Evolutionary conservation across 177 flowering plant species (phyloP), one percentile per base, ranked within the genome.

Genomic region (Vitis hybrid): DNA sequence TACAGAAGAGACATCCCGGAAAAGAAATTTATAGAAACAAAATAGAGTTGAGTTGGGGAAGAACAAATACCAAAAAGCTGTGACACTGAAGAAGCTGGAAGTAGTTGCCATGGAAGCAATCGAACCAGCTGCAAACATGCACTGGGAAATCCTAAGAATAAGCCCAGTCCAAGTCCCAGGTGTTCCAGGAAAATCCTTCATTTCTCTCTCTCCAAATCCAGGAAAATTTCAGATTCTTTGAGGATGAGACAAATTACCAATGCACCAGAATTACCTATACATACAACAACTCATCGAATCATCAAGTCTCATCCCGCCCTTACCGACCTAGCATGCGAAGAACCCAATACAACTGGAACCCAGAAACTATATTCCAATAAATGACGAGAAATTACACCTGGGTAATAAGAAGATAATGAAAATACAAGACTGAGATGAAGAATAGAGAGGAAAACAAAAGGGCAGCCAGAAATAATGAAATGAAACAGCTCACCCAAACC

Each of bases 141-240:
- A 88, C 75, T 89, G 97, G 0, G 77, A 70, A 66, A 88, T 55
- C 78, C 97, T 85, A 61, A 89, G 81, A 70, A 76, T 26, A 68
- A 89, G 85, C n/a, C 84, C 90, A 64, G 85, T 84, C 61, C 77
- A 55, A 64, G 92, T 89, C 58, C 97, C 97, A 15, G 97, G 97
- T 19, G 85, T 83, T 69, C 97, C 97, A 12, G 88, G 83, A 75
- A 88, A 84, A 68, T 83, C 80, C 85, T 77, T 89, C 97, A 91
- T 39, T 1, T 89, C 56, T 78, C 66, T 21, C 1, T 52, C 58
- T 67, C 77, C 66, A 73, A 76, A 60, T 13, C 50, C 51, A 62
- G 3, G 14, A 58, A 63, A 59, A 11, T 68, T 66, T 66, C 71
- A 74, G 75, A 67, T 66, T 61, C 56, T 62, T 29, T 1, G 15